Conservation (phyloP, 495 filamentous ascomycete genomes). For the Geopyxis carbonaria region DNA sequence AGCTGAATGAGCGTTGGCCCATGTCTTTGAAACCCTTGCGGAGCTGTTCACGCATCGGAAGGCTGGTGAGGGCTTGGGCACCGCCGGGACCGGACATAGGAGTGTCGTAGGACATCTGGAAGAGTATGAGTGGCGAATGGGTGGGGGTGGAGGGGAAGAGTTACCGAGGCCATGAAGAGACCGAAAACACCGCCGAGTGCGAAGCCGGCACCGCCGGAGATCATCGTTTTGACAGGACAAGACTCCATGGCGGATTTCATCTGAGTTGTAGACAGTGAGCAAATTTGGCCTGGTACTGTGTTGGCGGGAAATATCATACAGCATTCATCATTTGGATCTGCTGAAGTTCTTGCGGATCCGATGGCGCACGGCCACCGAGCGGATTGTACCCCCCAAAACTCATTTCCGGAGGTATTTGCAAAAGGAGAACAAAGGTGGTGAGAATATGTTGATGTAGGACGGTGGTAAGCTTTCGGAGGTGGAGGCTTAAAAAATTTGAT, state of each 20-base stretch:
- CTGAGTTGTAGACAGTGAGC: slow-evolving; percentile 28
- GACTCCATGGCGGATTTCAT: slow-evolving; percentile 76
- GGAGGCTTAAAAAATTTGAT: slow-evolving; percentile 15
- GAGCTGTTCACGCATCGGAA: slow-evolving; percentile 71
- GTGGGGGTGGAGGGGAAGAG: slow-evolving; percentile 21
- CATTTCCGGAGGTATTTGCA: slow-evolving; percentile 10
- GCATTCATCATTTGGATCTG: slow-evolving; percentile 22
- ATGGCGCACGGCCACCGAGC: slow-evolving; percentile 14
- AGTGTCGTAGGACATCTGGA: slow-evolving; percentile 81
- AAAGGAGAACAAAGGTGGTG: slow-evolving; percentile 5
- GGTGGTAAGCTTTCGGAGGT: neutral
- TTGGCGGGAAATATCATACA: slow-evolving; percentile 5
- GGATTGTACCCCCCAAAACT: slow-evolving; percentile 21
- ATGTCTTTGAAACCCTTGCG: slow-evolving; percentile 80
- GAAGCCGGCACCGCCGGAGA: slow-evolving; percentile 76
- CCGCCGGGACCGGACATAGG: slow-evolving; percentile 33
- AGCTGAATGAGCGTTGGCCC: slow-evolving; percentile 64
- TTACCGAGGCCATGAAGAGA: slow-evolving; percentile 82
- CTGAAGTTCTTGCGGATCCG: slow-evolving; percentile 18
- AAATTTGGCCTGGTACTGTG: neutral
- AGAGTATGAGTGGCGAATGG: neutral
- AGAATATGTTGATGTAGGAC: neutral
- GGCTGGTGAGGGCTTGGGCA: slow-evolving; percentile 43
- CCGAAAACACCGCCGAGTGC: slow-evolving; percentile 84
- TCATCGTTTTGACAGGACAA: slow-evolving; percentile 64